Percentiles rank a stretch among this genome's conserved stretches.
phyloP scores from a whole-genome alignment of 1,284 basidiomycete species.

The Tetrapyrgos nigripes region DNA sequence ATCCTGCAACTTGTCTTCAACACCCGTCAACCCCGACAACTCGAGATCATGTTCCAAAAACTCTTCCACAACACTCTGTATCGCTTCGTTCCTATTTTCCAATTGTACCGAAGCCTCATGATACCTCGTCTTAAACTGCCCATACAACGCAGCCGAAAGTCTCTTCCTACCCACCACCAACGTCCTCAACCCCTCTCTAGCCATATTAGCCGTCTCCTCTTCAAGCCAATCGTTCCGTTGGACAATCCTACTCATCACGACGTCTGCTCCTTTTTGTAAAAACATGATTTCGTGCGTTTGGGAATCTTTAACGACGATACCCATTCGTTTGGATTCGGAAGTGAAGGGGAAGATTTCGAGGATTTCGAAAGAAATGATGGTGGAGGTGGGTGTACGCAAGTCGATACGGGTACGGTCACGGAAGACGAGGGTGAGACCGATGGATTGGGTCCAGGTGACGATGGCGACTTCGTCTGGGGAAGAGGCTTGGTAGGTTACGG shows the following conservation, averaged over 20 bases:
- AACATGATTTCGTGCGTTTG: slow-evolving; percentile 70
- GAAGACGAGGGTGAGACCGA: slow-evolving; percentile 87
- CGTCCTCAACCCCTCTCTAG: slow-evolving; percentile 93
- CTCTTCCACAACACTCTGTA: slow-evolving; percentile 76
- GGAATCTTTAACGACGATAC: slow-evolving; percentile 89
- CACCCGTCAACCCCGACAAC: slow-evolving; percentile 92
- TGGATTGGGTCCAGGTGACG: slow-evolving; percentile 96
- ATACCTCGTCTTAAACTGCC: slow-evolving; percentile 79
- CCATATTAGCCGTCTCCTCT: slow-evolving; percentile 99
- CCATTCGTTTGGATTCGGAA: slow-evolving; percentile 99
- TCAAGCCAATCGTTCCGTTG: slow-evolving; percentile 99
- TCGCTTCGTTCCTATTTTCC: slow-evolving; percentile 84
- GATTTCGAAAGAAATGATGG: slow-evolving; percentile 79
- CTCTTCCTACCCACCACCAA: slow-evolving; percentile 90
- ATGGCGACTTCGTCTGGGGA: slow-evolving; percentile 99
- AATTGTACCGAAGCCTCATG: slow-evolving; percentile 80
- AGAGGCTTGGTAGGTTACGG: slow-evolving; percentile 96
- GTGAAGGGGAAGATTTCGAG: slow-evolving; percentile 98
- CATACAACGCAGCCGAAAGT: slow-evolving; percentile 74
- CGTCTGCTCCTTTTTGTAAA: slow-evolving; percentile 97
- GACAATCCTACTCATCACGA: slow-evolving; percentile 95
- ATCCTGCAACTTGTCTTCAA: slow-evolving; percentile 98
- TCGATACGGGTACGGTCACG: slow-evolving; percentile 91
- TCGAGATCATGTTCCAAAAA: slow-evolving; percentile 91
- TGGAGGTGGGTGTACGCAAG: slow-evolving; percentile 72